Percentiles rank a stretch among this genome's conserved stretches.
phyloP scores from a whole-genome alignment of 2,329 filamentous ascomycete species.

The Microdochium trichocladiopsis region DNA sequence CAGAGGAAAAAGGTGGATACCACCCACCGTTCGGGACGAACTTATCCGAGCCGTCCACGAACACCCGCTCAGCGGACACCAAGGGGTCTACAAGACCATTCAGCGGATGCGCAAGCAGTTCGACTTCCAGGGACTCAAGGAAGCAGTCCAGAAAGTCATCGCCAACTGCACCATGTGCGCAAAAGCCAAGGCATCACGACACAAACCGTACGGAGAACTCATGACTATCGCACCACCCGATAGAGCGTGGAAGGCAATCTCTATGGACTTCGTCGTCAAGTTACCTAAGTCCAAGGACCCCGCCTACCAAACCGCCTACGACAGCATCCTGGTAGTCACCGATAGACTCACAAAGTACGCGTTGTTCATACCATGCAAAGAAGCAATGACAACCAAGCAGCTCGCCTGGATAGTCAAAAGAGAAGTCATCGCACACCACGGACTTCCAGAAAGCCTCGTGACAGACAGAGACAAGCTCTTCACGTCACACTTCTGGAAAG shows the following conservation, averaged over 20 bases:
- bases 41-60: background rate
- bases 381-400: too few relatives aligned
- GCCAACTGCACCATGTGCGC: background rate
- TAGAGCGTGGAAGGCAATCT: background rate
- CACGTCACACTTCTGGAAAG: too few relatives aligned
- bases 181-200: background rate
- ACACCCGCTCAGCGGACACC: background rate
- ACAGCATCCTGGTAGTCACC: background rate
- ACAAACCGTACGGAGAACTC: constrained; percentile 1
- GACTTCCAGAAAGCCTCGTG: background rate
- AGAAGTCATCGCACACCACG: constrained; percentile 1
- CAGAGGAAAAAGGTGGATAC: background rate
- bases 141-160: background rate
- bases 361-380: background rate
- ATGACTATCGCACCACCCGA: too few relatives aligned
- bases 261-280: background rate
- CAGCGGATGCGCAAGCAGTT: constrained; percentile 1
- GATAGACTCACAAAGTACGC: background rate
- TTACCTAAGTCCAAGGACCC: background rate
- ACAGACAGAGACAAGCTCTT: too few relatives aligned
- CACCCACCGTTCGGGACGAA: background rate
- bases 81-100: constrained; percentile 1
- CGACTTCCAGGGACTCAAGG: background rate
- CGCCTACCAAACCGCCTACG: background rate
- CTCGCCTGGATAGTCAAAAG: background rate